Base-by-base conservation (phyloP, 1,284 basidiomycete species). In the Leccinum variabile region DNA sequence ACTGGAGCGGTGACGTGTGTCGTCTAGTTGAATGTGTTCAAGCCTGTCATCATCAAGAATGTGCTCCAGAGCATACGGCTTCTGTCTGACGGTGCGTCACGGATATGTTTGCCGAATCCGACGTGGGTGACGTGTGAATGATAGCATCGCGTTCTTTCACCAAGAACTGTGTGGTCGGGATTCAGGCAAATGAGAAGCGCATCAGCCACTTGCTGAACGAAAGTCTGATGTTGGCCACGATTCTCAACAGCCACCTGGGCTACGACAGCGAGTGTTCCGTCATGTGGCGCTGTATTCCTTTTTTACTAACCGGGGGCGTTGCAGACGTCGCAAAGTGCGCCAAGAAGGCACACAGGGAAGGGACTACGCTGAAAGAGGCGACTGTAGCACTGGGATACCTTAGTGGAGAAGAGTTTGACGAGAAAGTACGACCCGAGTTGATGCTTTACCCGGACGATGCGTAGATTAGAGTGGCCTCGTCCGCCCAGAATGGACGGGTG, bases 311-410 rank as follows among this genome's bases (percentile, higher is more conserved):
- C 28, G 14, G 57, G 18, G 55, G 28, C 14, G 63, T 59, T 63
- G 50, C 72, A 95, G 94, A 97, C 78, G 97, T 98, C 53, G 97
- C 97, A 58, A 96, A 94, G 78, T 95, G 94, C 69, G 97, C 97
- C 49, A 99, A 99, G 86, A 99, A 99, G 79, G 97, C 97, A 14
- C 97, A 99, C 84, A 95, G 92, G 78, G 95, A 99, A 79, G 97
- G 96, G 28, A 93, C 90, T 56, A 99, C 97, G 57, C 77, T 99
- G 75, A 97, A 97, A 82, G 92, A 96, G 79, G 94, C 97, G 50
- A 95, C 95, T 7, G 89, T 98, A 39, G 79, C 88, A 32, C 85
- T 98, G 49, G 94, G 94, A 63, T 88, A 94, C 77, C 78, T 99
- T 71, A 91, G 91, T 1, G 82, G 88, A 3, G 94, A 97, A 76